Evolutionary conservation across 73 alveolate genomes (phyloP).

Genomic region (Symbiodinium natans): DNA sequence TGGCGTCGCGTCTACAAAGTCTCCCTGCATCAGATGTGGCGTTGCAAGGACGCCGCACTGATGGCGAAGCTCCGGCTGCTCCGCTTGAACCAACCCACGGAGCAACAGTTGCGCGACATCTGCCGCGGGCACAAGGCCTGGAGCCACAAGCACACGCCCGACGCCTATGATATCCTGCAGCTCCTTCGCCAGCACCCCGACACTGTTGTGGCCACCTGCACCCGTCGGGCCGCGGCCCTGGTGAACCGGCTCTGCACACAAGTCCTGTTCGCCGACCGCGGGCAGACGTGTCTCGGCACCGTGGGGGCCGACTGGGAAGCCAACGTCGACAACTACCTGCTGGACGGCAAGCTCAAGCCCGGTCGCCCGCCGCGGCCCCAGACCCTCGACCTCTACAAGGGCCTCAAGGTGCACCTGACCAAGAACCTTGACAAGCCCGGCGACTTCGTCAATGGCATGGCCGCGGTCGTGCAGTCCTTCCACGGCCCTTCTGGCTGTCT

Average conservation of each 20-base stretch:
- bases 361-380: background rate
- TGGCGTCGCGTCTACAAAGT: background rate
- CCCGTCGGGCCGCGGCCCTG: background rate
- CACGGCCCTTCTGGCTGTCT: background rate
- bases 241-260: background rate
- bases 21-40: background rate
- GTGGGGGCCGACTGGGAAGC: background rate
- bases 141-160: background rate
- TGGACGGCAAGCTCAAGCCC: background rate
- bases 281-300: background rate
- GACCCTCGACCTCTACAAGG: background rate
- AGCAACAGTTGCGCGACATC: background rate
- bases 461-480: background rate
- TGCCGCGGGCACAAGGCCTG: slow-evolving; percentile 18
- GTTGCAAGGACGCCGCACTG: background rate
- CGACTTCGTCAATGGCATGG: slow-evolving; percentile 29
- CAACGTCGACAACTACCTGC: background rate
- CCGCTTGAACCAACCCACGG: background rate
- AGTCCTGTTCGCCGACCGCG: background rate
- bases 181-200: background rate
- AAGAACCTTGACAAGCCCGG: background rate
- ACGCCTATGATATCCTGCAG: background rate
- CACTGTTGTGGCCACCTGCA: background rate
- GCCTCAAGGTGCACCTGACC: background rate
- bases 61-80: background rate